Conservation (phyloP, 2,329 filamentous ascomycete genomes). For the Metarhizium rileyi region DNA sequence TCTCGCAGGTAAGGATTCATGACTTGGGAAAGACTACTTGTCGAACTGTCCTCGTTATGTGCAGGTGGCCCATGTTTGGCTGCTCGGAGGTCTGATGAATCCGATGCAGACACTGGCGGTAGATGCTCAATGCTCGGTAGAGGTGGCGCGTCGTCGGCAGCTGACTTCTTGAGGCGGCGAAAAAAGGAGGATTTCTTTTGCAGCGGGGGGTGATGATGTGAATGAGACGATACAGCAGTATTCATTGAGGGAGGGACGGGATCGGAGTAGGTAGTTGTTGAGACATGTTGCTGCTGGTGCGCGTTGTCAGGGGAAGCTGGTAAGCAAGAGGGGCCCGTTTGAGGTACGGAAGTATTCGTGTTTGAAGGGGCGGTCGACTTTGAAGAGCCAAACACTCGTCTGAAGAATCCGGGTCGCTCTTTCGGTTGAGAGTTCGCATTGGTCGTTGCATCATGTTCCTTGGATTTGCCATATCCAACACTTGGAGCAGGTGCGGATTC, state of each 20-base stretch:
- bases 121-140: slow-evolving; percentile 38
- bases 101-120: slow-evolving; percentile 28
- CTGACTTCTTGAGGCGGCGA: slow-evolving; percentile 82
- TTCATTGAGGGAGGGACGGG: slow-evolving; percentile 41
- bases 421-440: slow-evolving; percentile 40
- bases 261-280: slow-evolving; percentile 28
- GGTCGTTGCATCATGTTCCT: slow-evolving; percentile 39
- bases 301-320: slow-evolving; percentile 23
- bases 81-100: slow-evolving; percentile 22
- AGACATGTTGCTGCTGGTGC: slow-evolving; percentile 25
- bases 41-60: slow-evolving; percentile 46
- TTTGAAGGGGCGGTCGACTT: slow-evolving; percentile 31
- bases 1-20: slow-evolving; percentile 70
- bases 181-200: slow-evolving; percentile 96
- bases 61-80: slow-evolving; percentile 20
- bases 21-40: slow-evolving; percentile 72
- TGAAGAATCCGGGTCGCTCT: slow-evolving; percentile 81
- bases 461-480: slow-evolving; percentile 49
- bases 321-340: slow-evolving; percentile 5
- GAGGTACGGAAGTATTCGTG: background rate
- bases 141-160: slow-evolving; percentile 60
- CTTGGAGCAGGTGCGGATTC: slow-evolving; percentile 49
- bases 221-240: slow-evolving; percentile 27
- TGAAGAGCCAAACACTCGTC: slow-evolving; percentile 75
- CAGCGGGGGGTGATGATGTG: slow-evolving; percentile 43